Evolutionary conservation across 169 alveolate genomes (phyloP).

Genomic region (Plasmodium cynomolgi): DNA sequence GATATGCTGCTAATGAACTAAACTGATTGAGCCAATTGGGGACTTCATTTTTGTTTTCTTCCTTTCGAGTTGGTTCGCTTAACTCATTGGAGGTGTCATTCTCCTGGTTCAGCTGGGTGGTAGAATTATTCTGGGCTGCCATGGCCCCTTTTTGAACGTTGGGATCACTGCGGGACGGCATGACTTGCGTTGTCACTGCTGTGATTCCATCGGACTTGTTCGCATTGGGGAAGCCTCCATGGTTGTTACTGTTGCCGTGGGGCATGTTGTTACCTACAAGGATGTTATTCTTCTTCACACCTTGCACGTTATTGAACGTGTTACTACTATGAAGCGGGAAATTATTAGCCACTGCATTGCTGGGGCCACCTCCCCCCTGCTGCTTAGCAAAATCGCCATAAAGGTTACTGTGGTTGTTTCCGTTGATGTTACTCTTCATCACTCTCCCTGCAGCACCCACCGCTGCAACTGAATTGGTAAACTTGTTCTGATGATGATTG

Average conservation of each 20-base stretch:
- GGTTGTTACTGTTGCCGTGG: not conserved
- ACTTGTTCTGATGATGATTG: not conserved
- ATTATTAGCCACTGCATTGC: not conserved
- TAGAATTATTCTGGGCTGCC: not conserved
- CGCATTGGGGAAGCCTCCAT: not conserved
- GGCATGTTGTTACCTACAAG: not conserved
- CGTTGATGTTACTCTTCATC: not conserved
- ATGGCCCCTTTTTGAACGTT: not conserved
- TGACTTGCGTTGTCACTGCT: not conserved
- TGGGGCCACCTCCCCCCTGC: not conserved
- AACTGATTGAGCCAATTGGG: conserved; percentile 74
- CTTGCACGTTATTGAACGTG: not conserved
- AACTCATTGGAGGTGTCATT: not conserved
- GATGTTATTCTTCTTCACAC: not conserved
- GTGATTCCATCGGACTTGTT: not conserved
- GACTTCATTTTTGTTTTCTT: conserved; percentile 48
- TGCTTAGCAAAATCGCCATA: not conserved
- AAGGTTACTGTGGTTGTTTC: not conserved
- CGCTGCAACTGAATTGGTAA: not conserved
- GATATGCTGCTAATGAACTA: conserved; percentile 73
- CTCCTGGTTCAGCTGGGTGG: not conserved
- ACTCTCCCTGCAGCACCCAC: not conserved
- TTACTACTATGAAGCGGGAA: not conserved
- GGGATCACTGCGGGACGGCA: not conserved
- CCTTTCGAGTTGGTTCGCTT: conserved; percentile 16